phyloP scores from a whole-genome alignment of 495 filamentous ascomycete species.

The Friedmanniomyces endolithicus region DNA sequence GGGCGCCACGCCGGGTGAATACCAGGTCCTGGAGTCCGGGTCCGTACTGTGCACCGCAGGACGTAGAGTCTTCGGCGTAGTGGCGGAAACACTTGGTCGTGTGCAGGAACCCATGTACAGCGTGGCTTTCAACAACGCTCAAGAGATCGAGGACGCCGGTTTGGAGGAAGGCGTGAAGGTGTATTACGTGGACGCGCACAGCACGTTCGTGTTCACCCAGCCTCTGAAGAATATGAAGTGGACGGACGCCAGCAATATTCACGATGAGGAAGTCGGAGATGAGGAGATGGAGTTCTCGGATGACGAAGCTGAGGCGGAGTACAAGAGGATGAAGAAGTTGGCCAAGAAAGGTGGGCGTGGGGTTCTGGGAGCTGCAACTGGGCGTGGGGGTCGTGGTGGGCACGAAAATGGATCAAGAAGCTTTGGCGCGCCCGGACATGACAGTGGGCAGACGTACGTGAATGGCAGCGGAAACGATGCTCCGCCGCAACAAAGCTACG shows the following conservation, averaged over 20 bases:
- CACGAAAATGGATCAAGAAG: neutral
- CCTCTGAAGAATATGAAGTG: slow-evolving; percentile 62
- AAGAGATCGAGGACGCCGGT: slow-evolving; percentile 54
- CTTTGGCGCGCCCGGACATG: slow-evolving; percentile 1
- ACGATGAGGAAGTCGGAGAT: slow-evolving; percentile 80
- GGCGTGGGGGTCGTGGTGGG: neutral
- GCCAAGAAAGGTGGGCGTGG: slow-evolving; percentile 14
- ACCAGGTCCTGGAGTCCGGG: slow-evolving; percentile 67
- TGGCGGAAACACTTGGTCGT: slow-evolving; percentile 69
- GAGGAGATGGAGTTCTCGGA: slow-evolving; percentile 91
- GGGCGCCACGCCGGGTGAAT: slow-evolving; percentile 64
- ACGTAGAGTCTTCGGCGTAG: slow-evolving; percentile 58
- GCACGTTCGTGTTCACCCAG: slow-evolving; percentile 73
- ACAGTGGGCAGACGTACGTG: slow-evolving; percentile 6
- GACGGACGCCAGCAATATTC: slow-evolving; percentile 83
- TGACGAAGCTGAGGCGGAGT: slow-evolving; percentile 81
- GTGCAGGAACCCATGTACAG: slow-evolving; percentile 75
- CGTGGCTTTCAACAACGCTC: slow-evolving; percentile 51
- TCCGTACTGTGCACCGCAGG: slow-evolving; percentile 75
- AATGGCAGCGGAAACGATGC: slow-evolving; percentile 7
- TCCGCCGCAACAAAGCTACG: slow-evolving; percentile 12
- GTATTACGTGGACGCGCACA: slow-evolving; percentile 65
- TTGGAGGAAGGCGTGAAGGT: slow-evolving; percentile 51
- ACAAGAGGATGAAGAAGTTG: slow-evolving; percentile 38
- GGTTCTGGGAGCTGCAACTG: neutral